Percentiles rank a stretch among this genome's conserved stretches.
Evolutionary conservation across 495 filamentous ascomycete species (phyloP).

Genomic region (Penicillium canariense): DNA sequence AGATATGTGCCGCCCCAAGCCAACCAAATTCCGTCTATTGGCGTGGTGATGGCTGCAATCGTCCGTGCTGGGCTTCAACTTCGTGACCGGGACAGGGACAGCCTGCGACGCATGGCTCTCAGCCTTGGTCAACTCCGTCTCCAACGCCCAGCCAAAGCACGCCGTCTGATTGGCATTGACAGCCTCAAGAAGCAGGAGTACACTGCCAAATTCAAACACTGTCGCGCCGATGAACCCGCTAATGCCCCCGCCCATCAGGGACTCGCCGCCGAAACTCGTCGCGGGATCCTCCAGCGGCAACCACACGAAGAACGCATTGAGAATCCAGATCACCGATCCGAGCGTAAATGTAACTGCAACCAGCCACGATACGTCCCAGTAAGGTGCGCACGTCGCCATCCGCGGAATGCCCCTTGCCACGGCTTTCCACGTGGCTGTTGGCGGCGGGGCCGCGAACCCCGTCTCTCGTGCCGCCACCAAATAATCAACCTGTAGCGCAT

Average conservation of each 20-base stretch:
- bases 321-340: constrained; percentile 62
- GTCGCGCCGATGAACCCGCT: constrained; percentile 69
- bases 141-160: constrained; percentile 72
- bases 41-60: constrained; percentile 56
- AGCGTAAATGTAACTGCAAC: constrained; percentile 64
- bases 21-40: constrained; percentile 45
- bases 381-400: constrained; percentile 57
- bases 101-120: constrained; percentile 6
- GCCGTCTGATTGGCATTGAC: constrained; percentile 63
- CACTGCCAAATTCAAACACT: constrained; percentile 63
- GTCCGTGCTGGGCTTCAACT: constrained; percentile 28
- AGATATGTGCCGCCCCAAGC: constrained; percentile 24
- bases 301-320: constrained; percentile 69
- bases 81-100: constrained; percentile 12
- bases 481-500: constrained; percentile 51
- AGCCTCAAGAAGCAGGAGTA: constrained; percentile 66
- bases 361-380: constrained; percentile 69
- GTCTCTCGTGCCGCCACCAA: constrained; percentile 19
- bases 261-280: constrained; percentile 56
- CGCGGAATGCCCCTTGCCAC: constrained; percentile 45
- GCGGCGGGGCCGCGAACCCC: constrained; percentile 34
- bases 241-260: constrained; percentile 53
- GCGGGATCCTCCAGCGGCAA: constrained; percentile 55
- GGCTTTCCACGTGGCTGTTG: constrained; percentile 42
- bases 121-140: constrained; percentile 42